Evolutionary conservation across 169 alveolate genomes (phyloP).

Genomic region (Cryptosporidium meleagridis): DNA sequence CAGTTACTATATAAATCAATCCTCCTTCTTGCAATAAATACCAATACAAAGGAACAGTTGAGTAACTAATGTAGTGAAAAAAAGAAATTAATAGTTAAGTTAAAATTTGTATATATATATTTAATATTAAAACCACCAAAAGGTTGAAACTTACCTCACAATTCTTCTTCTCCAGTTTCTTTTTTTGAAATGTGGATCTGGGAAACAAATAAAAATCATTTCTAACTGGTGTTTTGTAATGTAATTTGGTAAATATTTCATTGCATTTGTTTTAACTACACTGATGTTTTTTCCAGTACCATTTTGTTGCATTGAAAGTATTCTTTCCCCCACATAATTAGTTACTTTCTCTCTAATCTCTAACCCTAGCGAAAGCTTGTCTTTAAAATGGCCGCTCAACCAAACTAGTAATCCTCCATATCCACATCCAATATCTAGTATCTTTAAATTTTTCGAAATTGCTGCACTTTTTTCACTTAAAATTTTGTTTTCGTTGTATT

Average conservation of each 20-base stretch:
- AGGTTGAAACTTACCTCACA: constrained; percentile 77
- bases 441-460: constrained; percentile 41
- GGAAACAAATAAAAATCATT: constrained; percentile 90
- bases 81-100: neutral
- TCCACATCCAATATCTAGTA: constrained; percentile 91
- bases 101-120: neutral
- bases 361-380: constrained; percentile 84
- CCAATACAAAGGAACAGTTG: constrained; percentile 80
- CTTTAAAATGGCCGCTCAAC: constrained; percentile 81
- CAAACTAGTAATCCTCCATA: constrained; percentile 89
- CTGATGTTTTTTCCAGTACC: constrained; percentile 79
- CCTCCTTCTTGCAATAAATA: constrained; percentile 38
- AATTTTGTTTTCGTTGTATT: constrained; percentile 56
- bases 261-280: constrained; percentile 88
- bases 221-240: constrained; percentile 84
- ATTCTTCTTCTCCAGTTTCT: constrained; percentile 88
- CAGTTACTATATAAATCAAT: constrained; percentile 82
- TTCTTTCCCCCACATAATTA: constrained; percentile 88
- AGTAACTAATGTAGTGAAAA: constrained; percentile 19
- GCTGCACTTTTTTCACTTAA: constrained; percentile 1
- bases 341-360: constrained; percentile 91
- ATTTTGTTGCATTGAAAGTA: constrained; percentile 80
- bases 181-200: constrained; percentile 92
- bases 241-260: constrained; percentile 88
- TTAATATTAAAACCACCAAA: no score